Base-by-base conservation (phyloP, 2,329 filamentous ascomycete species). In the Hirsutella minnesotensis region DNA sequence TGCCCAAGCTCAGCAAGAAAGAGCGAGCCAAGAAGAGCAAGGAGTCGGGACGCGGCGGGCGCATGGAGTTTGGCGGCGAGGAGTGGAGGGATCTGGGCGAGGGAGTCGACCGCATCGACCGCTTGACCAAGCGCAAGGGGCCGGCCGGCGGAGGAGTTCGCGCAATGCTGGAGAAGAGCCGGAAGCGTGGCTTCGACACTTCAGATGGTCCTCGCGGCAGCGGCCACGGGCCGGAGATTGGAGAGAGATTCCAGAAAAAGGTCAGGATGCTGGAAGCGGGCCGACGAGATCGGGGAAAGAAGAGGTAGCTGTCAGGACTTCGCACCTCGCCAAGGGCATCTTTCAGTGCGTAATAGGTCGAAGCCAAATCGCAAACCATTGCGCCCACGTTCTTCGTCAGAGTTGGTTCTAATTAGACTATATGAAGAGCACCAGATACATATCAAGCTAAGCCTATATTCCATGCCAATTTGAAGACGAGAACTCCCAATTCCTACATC, bases 1-100 rank as follows among this genome's bases (percentile, higher is more conserved):
- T 98, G 54, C 88, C 90, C 12, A 82, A 80, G 54, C 77, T 85
- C 61, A 85, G 79, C 65, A 96, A 95, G 73, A 95, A 94, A 67
- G 88, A 95, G 5, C 67, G 70, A 45, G 74, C 78, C 39, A 82
- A 84, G 67, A 79, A 75, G 59, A 64, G 62, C 36, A 72, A 75
- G 58, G 67, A 68, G 24, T 67, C 68, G 34, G 67, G 67, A 9
- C 60, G 67, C 50, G 65, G 61, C 49, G 58, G 67, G 54, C 64
- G 80, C 71, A 62, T 95, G 85, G 65, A 67, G 53, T 79, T 78
- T 65, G 90, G 90, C 47, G 92, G 92, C 41, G 92, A 96, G 64
- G 92, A 96, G 58, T 96, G 88, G 86, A 77, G 82, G 49, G 81
- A 83, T 21, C 68, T 98, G 37, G 86, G 86, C 44, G 82, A 89